Evolutionary conservation across 2,329 filamentous ascomycete species (phyloP), one percentile per base, ranked within the genome.

Genomic region (Pleurostoma richardsiae): DNA sequence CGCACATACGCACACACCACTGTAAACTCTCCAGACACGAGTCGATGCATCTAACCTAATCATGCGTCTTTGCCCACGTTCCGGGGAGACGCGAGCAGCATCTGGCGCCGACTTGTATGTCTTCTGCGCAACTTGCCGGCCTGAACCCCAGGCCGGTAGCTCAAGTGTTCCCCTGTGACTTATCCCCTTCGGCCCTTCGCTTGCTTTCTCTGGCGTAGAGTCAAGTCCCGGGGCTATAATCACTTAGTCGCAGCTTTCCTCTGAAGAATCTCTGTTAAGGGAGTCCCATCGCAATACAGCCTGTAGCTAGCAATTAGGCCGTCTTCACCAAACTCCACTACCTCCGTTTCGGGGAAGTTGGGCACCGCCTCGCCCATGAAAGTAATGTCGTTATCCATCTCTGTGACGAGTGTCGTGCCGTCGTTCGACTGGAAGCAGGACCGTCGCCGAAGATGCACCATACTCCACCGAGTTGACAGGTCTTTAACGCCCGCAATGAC

Each of bases 201-300:
- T 19, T 19, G 19, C 19, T 19, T 19, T 19, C 19, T 19, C 19
- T 19, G 19, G 19, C 19, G 19, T 19, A 19, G 19, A 19, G 19
- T 19, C 19, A 19, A 19, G 19, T 19, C 19, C 19, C 19, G 19
- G 19, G 19, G 19, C 19, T 19, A 2, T 19, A 19, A 19, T 36
- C n/a, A 36, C n/a, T 36, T 8, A n/a, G 65, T 55, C 1, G 66
- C 43, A 19, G 11, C 30, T 29, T 44, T 44, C 19, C 29, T 28
- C 29, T 19, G 10, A 4, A 30, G 8, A 36, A 44, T 29, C 10
- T 44, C 36, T 4, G 6, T 30, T 29, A 44, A 29, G 30, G 33
- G 33, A 29, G 36, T 39, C 6, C 30, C 11, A 29, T 44, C 43
- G 10, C 8, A 28, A 29, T 44, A 44, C 19, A 44, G 43, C 7